A percentile compares a stretch with the other conserved stretches of the same genome.
These are phyloP conservation scores for Alternaria viburni DNA, from an alignment of 2,329 filamentous ascomycete genomes.

Conservation along the genomic window DNA sequence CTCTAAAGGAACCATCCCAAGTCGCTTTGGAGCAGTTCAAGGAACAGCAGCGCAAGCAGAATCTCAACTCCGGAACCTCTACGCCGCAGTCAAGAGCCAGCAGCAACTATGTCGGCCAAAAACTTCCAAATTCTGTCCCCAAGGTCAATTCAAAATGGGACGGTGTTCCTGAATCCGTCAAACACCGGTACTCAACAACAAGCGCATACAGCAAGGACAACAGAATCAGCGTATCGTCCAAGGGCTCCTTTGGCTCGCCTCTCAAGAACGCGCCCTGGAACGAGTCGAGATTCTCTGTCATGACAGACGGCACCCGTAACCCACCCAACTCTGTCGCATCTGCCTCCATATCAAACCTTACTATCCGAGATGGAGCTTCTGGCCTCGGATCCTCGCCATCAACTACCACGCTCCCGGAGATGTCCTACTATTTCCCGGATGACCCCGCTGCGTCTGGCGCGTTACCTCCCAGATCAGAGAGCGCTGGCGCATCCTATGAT, in stretches of 20 bases:
- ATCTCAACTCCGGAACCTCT: slow-evolving; percentile 28
- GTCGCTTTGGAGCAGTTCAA: slow-evolving; percentile 55
- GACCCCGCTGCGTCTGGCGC: slow-evolving; percentile 22
- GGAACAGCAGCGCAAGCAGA: slow-evolving; percentile 51
- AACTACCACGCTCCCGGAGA: slow-evolving; percentile 32
- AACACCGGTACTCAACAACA: slow-evolving; percentile 26
- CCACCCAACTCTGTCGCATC: slow-evolving; percentile 41
- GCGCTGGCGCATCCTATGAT: background rate
- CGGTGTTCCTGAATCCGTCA: slow-evolving; percentile 54
- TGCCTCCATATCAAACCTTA: slow-evolving; percentile 18
- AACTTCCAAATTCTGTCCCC: slow-evolving; percentile 57
- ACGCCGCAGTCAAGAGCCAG: slow-evolving; percentile 19
- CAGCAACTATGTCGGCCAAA: slow-evolving; percentile 45
- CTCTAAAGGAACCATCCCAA: slow-evolving; percentile 58
- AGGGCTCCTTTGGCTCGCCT: slow-evolving; percentile 15
- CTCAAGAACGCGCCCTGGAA: slow-evolving; percentile 14
- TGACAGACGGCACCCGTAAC: slow-evolving; percentile 32
- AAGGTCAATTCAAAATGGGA: slow-evolving; percentile 64
- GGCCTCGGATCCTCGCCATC: slow-evolving; percentile 25
- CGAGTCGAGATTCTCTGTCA: slow-evolving; percentile 29
- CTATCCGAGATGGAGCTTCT: slow-evolving; percentile 7
- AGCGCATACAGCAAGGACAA: slow-evolving; percentile 22
- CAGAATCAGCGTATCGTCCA: slow-evolving; percentile 25
- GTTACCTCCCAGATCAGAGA: slow-evolving; percentile 10
- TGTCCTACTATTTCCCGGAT: slow-evolving; percentile 36